Conservation (phyloP, 331 rosid genomes). For the Cucumis variabilis region DNA sequence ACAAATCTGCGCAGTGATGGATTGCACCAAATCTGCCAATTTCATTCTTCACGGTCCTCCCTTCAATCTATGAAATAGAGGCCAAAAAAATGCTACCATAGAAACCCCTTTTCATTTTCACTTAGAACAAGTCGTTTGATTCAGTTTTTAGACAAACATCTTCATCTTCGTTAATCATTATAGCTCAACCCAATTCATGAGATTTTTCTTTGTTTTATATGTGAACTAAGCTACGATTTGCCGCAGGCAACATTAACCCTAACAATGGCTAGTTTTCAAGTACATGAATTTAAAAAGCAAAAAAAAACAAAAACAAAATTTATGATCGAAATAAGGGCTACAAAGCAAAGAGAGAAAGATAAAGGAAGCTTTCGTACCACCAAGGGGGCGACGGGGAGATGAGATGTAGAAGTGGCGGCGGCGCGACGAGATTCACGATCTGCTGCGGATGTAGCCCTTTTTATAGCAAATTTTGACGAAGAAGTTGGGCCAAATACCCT, state of each 20-base stretch:
- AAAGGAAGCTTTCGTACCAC: neutral
- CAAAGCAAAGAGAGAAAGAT: no score
- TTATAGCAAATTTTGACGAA: neutral
- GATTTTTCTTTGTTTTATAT: neutral
- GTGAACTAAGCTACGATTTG: neutral
- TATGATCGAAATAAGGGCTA: neutral
- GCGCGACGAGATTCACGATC: neutral
- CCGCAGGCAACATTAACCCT: neutral
- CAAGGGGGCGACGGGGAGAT: neutral
- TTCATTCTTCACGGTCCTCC: conserved; percentile 31
- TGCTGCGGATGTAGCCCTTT: neutral
- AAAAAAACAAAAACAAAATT: neutral
- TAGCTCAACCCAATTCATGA: neutral
- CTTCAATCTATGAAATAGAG: neutral
- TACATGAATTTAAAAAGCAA: neutral
- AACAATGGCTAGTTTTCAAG: neutral
- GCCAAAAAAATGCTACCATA: neutral
- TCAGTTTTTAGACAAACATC: neutral
- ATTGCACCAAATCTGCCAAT: conserved; percentile 13
- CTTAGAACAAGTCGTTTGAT: neutral
- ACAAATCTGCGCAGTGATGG: conserved; percentile 28
- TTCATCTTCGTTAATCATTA: neutral
- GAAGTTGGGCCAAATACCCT: neutral
- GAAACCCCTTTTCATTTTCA: neutral
- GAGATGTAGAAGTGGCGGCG: neutral